Evolutionary conservation across 192 early-diverging fungal genomes (phyloP).

Genomic region (Coemansia reversa): DNA sequence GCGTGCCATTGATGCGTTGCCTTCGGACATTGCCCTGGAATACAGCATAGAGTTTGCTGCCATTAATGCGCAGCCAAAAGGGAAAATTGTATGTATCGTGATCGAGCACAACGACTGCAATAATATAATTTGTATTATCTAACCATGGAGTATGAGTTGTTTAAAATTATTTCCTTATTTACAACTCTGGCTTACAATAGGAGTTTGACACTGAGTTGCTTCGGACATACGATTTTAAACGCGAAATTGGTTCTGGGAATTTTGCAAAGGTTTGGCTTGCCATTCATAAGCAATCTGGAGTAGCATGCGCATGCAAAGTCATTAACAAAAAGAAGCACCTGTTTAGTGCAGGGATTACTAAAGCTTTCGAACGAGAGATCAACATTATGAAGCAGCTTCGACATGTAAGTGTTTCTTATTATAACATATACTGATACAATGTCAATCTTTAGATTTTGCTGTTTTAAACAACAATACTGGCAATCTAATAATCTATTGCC

Average conservation of each 20-base stretch:
- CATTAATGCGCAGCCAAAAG: conserved; percentile 11
- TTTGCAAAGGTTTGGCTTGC: conserved; percentile 55
- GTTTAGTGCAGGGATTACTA: conserved; percentile 42
- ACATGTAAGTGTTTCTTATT: conserved; percentile 7
- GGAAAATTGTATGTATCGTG: conserved; percentile 9
- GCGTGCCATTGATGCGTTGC: conserved; percentile 16
- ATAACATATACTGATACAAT: background rate
- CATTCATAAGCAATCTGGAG: conserved; percentile 49
- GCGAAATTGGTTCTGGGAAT: conserved; percentile 47
- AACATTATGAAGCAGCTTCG: conserved; percentile 41
- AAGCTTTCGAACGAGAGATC: conserved; percentile 52
- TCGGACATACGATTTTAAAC: conserved; percentile 51
- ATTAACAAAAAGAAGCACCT: conserved; percentile 49
- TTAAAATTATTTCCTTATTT: background rate
- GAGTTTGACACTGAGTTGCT: conserved; percentile 28
- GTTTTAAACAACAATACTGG: background rate
- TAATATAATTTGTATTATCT: too few species aligned
- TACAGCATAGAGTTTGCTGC: conserved; percentile 40
- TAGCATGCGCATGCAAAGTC: conserved; percentile 51
- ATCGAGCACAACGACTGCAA: too few species aligned
- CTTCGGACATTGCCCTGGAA: conserved; percentile 45
- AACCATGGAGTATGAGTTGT: too few species aligned
- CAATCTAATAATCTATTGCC: background rate
- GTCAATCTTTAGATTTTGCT: background rate
- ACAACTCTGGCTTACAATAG: conserved; percentile 3